phyloP scores from a whole-genome alignment of 371 early-diverging fungal genomes.

The Lichtheimia ornata region DNA sequence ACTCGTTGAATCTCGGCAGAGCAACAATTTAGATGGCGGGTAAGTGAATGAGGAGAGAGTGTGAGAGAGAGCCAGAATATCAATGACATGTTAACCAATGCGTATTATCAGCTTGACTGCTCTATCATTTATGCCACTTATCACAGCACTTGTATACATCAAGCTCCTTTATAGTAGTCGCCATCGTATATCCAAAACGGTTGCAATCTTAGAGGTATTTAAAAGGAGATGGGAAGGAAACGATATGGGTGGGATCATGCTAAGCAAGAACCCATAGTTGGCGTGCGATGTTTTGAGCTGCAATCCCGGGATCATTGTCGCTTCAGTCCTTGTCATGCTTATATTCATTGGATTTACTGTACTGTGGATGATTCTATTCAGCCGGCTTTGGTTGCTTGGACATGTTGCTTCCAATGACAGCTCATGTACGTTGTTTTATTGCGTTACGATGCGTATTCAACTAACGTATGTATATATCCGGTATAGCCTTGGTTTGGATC shows the following conservation, averaged over 20 bases:
- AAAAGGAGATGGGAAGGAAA: neutral
- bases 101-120: slow-evolving; percentile 41
- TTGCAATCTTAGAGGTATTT: slow-evolving; percentile 61
- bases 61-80: neutral
- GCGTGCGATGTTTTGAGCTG: slow-evolving; percentile 73
- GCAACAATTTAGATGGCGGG: slow-evolving; percentile 38
- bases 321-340: slow-evolving; percentile 57
- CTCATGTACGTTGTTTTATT: slow-evolving; percentile 1
- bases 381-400: slow-evolving; percentile 68
- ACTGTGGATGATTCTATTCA: slow-evolving; percentile 70
- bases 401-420: slow-evolving; percentile 24
- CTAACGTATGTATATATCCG: too few species aligned
- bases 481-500: slow-evolving; percentile 42
- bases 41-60: neutral
- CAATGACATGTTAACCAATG: neutral
- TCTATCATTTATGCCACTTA: slow-evolving; percentile 56
- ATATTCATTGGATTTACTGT: slow-evolving; percentile 61
- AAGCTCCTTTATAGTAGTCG: slow-evolving; percentile 35
- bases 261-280: slow-evolving; percentile 39
- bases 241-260: too few species aligned
- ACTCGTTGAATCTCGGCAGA: slow-evolving; percentile 51
- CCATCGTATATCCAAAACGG: slow-evolving; percentile 54
- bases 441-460: too few species aligned
- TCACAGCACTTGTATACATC: slow-evolving; percentile 44
- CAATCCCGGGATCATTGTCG: slow-evolving; percentile 69